A percentile compares a stretch with the other conserved stretches of the same genome.
Evolutionary conservation across 495 filamentous ascomycete species (phyloP).

Genomic region (Daldinia childiae): DNA sequence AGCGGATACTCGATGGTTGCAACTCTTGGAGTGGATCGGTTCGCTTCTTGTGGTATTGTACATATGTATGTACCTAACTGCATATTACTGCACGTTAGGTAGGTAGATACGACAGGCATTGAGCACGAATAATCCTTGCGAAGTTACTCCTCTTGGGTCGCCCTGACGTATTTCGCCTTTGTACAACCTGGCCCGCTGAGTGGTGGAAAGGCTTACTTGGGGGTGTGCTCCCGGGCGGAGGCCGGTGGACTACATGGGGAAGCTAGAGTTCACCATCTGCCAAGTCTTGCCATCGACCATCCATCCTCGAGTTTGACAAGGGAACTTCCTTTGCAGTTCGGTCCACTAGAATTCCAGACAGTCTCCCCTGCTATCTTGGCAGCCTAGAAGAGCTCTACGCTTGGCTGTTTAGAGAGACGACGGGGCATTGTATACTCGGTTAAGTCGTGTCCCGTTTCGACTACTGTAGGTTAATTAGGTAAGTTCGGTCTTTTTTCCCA

Average conservation of each 20-base stretch:
- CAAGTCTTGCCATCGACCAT: constrained; percentile 30
- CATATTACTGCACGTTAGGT: neutral
- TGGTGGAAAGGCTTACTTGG: constrained; percentile 9
- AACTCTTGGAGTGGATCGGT: constrained; percentile 6
- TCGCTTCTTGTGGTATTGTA: neutral
- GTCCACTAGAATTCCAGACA: constrained; percentile 29
- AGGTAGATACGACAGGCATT: constrained; percentile 1
- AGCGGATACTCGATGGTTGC: constrained; percentile 34
- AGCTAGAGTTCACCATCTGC: constrained; percentile 37
- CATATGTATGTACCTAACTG: neutral
- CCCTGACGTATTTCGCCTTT: constrained; percentile 32
- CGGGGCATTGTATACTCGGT: constrained; percentile 23
- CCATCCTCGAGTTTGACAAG: constrained; percentile 20
- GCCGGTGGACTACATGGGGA: constrained; percentile 40
- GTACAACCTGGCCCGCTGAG: constrained; percentile 13
- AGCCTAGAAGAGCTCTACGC: constrained; percentile 16
- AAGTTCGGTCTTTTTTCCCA: constrained; percentile 23
- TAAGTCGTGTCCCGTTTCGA: constrained; percentile 37
- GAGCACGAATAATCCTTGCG: constrained; percentile 21
- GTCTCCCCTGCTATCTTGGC: constrained; percentile 20
- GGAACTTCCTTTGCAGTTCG: neutral
- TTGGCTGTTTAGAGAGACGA: constrained; percentile 28
- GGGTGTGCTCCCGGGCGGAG: constrained; percentile 21
- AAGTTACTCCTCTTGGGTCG: constrained; percentile 24
- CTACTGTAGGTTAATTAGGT: constrained; percentile 37